phyloP scores from a whole-genome alignment of 805 yeast genomes.

The Lachancea kluyveri region DNA sequence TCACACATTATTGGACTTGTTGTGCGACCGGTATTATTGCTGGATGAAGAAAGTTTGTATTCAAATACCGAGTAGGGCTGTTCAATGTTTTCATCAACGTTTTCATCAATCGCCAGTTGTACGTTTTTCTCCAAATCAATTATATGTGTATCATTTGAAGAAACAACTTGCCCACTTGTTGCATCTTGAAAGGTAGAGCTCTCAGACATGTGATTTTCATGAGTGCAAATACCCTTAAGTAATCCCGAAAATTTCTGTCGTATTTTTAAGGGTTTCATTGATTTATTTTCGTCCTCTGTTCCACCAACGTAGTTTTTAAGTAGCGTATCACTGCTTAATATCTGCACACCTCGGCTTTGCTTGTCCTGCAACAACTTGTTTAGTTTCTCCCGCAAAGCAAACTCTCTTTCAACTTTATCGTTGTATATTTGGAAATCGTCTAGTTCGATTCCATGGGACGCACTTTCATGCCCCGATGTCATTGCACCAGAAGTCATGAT shows the following conservation, averaged over 20 bases:
- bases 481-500: no score
- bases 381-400: slow-evolving; percentile 24
- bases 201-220: no score
- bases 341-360: slow-evolving; percentile 14
- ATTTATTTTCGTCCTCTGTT: slow-evolving; percentile 6
- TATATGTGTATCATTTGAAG: slow-evolving; percentile 8
- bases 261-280: background rate
- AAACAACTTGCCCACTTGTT: no score
- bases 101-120: slow-evolving; percentile 6
- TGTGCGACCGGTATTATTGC: no score
- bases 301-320: slow-evolving; percentile 14
- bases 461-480: slow-evolving; percentile 5
- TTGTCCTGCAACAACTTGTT: slow-evolving; percentile 14
- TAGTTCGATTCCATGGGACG: slow-evolving; percentile 4
- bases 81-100: no score
- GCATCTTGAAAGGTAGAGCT: no score
- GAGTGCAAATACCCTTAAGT: no score
- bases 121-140: slow-evolving; percentile 10
- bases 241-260: slow-evolving; percentile 2
- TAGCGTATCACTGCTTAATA: slow-evolving; percentile 14
- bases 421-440: slow-evolving; percentile 33
- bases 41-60: no score
- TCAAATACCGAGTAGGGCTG: background rate
- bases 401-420: slow-evolving; percentile 30
- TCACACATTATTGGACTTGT: no score